Percentiles rank a stretch among this genome's conserved stretches.
phyloP scores from a whole-genome alignment of 192 early-diverging fungal species.

The Umbelopsis isabellina region DNA sequence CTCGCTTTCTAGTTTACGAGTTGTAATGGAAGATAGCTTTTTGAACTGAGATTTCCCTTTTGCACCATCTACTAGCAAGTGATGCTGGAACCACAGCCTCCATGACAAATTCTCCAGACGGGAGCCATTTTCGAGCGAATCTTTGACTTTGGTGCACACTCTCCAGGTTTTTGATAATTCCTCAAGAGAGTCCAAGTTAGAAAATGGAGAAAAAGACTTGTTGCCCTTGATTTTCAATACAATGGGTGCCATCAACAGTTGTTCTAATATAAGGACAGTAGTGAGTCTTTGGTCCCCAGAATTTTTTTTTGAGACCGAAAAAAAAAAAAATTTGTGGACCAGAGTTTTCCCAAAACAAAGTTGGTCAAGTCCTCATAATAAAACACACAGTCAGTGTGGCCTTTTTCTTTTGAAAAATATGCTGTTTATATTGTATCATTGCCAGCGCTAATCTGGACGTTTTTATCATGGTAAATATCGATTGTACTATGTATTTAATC shows the following conservation, averaged over 20 bases:
- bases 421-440: not conserved
- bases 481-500: not conserved
- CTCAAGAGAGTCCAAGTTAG: conserved; percentile 68
- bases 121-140: conserved; percentile 77
- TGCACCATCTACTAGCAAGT: conserved; percentile 52
- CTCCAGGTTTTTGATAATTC: conserved; percentile 79
- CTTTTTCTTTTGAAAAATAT: too few species aligned
- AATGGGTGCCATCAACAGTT: conserved; percentile 60
- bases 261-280: not conserved
- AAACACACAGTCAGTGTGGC: not conserved
- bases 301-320: not conserved
- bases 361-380: not conserved
- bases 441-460: not conserved
- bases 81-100: conserved; percentile 83
- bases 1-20: conserved; percentile 59
- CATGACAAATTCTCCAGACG: conserved; percentile 85
- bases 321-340: conserved; percentile 11
- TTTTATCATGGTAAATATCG: not conserved
- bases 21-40: conserved; percentile 58
- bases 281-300: not conserved
- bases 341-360: not conserved
- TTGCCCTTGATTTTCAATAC: conserved; percentile 73
- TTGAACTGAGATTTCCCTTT: conserved; percentile 41
- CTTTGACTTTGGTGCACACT: conserved; percentile 82
- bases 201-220: conserved; percentile 68